phyloP scores from a whole-genome alignment of 306 rosid genomes.

The Dicorynia guianensis region DNA sequence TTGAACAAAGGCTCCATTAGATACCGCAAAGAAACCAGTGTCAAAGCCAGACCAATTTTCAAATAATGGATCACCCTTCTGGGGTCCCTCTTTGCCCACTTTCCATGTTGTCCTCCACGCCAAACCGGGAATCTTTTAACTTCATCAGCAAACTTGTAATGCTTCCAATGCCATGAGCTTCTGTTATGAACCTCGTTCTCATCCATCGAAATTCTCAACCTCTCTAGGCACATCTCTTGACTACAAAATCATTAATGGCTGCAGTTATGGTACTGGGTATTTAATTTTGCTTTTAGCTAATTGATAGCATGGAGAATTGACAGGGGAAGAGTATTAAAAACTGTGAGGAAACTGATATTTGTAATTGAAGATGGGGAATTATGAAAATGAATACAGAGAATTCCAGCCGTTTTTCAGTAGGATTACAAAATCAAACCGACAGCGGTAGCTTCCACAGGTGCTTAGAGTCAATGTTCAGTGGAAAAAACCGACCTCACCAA shows the following conservation, averaged over 20 bases:
- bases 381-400: conserved; percentile 24
- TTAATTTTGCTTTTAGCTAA: background rate
- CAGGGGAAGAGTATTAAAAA: conserved; percentile 22
- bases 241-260: background rate
- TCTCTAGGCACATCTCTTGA: conserved; percentile 1
- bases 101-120: conserved; percentile 55
- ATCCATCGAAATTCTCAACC: conserved; percentile 50
- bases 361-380: background rate
- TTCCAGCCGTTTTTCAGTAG: conserved; percentile 31
- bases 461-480: conserved; percentile 36
- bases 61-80: conserved; percentile 77
- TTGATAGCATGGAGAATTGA: conserved; percentile 35
- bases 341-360: background rate
- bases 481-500: conserved; percentile 8
- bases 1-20: conserved; percentile 71
- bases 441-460: conserved; percentile 20
- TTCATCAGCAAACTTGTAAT: conserved; percentile 41
- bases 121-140: conserved; percentile 51
- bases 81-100: conserved; percentile 80
- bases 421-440: conserved; percentile 14
- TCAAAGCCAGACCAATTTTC: conserved; percentile 80
- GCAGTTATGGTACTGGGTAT: conserved; percentile 10
- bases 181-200: conserved; percentile 30
- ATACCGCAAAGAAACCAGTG: conserved; percentile 78
- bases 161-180: conserved; percentile 35